Conservation (phyloP, 2,329 filamentous ascomycete species). For the Sphaerulina populicola region DNA sequence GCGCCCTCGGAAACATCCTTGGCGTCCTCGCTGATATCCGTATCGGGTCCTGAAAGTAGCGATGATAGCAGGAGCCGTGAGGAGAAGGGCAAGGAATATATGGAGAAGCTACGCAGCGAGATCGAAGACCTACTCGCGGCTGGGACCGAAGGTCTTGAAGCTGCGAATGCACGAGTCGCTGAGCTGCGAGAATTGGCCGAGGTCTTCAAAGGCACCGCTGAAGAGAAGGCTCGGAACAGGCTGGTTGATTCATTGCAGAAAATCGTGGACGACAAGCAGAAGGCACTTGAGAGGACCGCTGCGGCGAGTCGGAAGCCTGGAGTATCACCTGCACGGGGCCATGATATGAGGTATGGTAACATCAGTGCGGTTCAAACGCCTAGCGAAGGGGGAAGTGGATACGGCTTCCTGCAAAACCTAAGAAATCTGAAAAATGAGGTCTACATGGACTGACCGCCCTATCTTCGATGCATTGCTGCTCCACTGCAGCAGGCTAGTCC, state of each 20-base stretch:
- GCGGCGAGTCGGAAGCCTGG: slow-evolving; percentile 13
- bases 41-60: slow-evolving; percentile 65
- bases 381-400: slow-evolving; percentile 33
- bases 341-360: slow-evolving; percentile 28
- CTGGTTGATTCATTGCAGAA: slow-evolving; percentile 76
- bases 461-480: not conserved
- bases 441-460: slow-evolving; percentile 19
- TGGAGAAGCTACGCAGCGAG: slow-evolving; percentile 61
- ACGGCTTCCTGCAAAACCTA: slow-evolving; percentile 47
- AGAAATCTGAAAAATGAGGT: slow-evolving; percentile 38
- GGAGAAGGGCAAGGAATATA: slow-evolving; percentile 77
- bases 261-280: slow-evolving; percentile 67
- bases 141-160: slow-evolving; percentile 59
- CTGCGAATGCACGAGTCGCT: slow-evolving; percentile 65
- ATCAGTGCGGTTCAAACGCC: slow-evolving; percentile 15
- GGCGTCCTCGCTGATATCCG: slow-evolving; percentile 76
- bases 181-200: slow-evolving; percentile 64
- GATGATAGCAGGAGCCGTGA: slow-evolving; percentile 58
- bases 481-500: no score
- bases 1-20: slow-evolving; percentile 84
- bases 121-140: slow-evolving; percentile 56
- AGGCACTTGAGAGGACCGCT: slow-evolving; percentile 35
- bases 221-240: slow-evolving; percentile 74
- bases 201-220: slow-evolving; percentile 94
- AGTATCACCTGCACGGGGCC: slow-evolving; percentile 17